A percentile compares a stretch with the other conserved stretches of the same genome.
These are phyloP conservation scores for Puccinia novopanici DNA, from an alignment of 1,284 basidiomycete genomes.

Conservation along the genomic window DNA sequence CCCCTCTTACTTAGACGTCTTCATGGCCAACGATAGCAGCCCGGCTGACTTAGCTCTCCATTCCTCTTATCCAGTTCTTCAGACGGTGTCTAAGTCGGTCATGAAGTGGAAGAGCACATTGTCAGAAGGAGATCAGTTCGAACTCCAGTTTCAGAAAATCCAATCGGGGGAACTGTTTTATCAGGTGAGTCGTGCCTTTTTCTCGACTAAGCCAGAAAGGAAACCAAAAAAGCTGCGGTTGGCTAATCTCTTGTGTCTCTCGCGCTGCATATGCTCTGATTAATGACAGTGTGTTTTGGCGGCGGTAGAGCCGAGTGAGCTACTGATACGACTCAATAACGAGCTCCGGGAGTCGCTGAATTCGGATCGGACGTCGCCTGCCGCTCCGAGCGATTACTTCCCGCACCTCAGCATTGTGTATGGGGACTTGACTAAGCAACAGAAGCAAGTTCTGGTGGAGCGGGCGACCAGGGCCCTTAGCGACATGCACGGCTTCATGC, in stretches of 20 bases:
- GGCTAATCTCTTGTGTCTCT: background rate
- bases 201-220: background rate
- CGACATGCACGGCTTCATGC: slow-evolving; percentile 19
- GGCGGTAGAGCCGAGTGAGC: slow-evolving; percentile 9
- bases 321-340: slow-evolving; percentile 7
- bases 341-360: slow-evolving; percentile 13
- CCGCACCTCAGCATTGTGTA: slow-evolving; percentile 47
- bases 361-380: background rate
- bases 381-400: slow-evolving; percentile 3
- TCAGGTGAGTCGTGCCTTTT: slow-evolving; percentile 19
- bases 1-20: background rate
- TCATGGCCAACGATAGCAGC: background rate
- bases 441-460: slow-evolving; percentile 19
- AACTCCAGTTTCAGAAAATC: slow-evolving; percentile 31
- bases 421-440: slow-evolving; percentile 19
- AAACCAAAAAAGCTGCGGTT: background rate
- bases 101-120: slow-evolving; percentile 16
- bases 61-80: background rate
- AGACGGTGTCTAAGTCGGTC: slow-evolving; percentile 20
- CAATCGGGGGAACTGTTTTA: slow-evolving; percentile 36
- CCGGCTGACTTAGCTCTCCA: background rate
- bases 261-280: background rate
- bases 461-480: background rate
- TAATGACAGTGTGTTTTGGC: slow-evolving; percentile 37
- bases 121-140: slow-evolving; percentile 9